A percentile compares a stretch with the other conserved stretches of the same genome.
Evolutionary conservation across 371 early-diverging fungal genomes (phyloP).

Genomic region (Globomyces sp.): DNA sequence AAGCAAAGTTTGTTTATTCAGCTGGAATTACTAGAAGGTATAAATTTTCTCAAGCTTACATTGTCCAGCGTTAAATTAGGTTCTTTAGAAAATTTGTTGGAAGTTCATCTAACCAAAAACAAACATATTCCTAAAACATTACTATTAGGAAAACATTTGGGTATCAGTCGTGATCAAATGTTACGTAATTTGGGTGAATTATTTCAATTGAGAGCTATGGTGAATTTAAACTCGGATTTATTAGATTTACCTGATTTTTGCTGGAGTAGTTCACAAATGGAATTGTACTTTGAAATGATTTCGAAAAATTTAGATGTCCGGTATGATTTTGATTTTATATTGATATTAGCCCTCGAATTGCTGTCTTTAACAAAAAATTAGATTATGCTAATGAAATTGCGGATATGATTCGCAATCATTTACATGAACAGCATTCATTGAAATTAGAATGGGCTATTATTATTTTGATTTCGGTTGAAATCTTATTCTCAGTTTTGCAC

Average conservation of each 20-base stretch:
- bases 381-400: slow-evolving; percentile 61
- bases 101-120: slow-evolving; percentile 43
- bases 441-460: slow-evolving; percentile 59
- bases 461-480: slow-evolving; percentile 46
- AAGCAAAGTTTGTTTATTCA: slow-evolving; percentile 53
- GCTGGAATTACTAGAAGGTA: slow-evolving; percentile 47
- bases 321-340: too few relatives aligned
- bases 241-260: slow-evolving; percentile 55
- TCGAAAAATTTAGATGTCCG: slow-evolving; percentile 41
- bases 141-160: slow-evolving; percentile 41
- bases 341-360: slow-evolving; percentile 43
- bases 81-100: slow-evolving; percentile 47
- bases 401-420: slow-evolving; percentile 46
- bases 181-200: slow-evolving; percentile 50
- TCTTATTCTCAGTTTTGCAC: slow-evolving; percentile 28
- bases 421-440: slow-evolving; percentile 49
- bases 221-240: slow-evolving; percentile 54
- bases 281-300: slow-evolving; percentile 41
- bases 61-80: slow-evolving; percentile 41
- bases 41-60: too few relatives aligned
- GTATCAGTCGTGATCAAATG: slow-evolving; percentile 38
- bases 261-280: slow-evolving; percentile 48
- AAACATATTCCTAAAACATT: slow-evolving; percentile 47
- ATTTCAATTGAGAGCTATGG: slow-evolving; percentile 42
- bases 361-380: slow-evolving; percentile 55